phyloP scores from a whole-genome alignment of 495 filamentous ascomycete genomes.

The Sporormia fimetaria region DNA sequence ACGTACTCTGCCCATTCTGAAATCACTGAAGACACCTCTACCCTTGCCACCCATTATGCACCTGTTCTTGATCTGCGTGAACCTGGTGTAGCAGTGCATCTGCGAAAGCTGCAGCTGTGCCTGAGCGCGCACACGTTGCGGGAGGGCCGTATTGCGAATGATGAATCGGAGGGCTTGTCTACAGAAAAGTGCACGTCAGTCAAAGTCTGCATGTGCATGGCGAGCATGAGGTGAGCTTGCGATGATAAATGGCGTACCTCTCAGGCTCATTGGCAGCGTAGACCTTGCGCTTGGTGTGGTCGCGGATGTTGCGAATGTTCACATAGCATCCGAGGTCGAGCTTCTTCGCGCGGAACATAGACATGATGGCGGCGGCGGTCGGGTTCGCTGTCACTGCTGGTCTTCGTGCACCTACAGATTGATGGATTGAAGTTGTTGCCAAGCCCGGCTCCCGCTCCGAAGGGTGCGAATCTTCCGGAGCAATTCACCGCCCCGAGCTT shows the following conservation, averaged over 20 bases:
- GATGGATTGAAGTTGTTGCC: neutral
- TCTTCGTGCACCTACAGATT: neutral
- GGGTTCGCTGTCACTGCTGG: neutral
- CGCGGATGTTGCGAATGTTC: slow-evolving; percentile 74
- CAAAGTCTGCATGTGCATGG: neutral
- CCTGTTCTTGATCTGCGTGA: slow-evolving; percentile 86
- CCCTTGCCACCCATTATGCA: slow-evolving; percentile 82
- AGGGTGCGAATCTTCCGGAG: too few species aligned
- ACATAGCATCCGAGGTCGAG: slow-evolving; percentile 76
- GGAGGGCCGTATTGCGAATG: slow-evolving; percentile 81
- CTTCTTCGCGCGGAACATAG: slow-evolving; percentile 74
- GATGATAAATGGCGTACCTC: slow-evolving; percentile 44
- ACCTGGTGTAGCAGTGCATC: slow-evolving; percentile 89
- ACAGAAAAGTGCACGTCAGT: slow-evolving; percentile 11
- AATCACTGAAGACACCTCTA: slow-evolving; percentile 76
- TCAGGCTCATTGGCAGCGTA: slow-evolving; percentile 76
- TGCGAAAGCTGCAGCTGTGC: slow-evolving; percentile 84
- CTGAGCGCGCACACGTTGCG: slow-evolving; percentile 66
- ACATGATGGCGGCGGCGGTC: slow-evolving; percentile 40
- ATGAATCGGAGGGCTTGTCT: slow-evolving; percentile 96
- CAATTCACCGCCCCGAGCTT: too few species aligned
- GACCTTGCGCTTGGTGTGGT: slow-evolving; percentile 90
- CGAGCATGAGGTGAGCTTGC: neutral
- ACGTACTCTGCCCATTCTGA: slow-evolving; percentile 77
- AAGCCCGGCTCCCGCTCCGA: too few species aligned